A percentile compares a stretch with the other conserved stretches of the same genome.
These are phyloP conservation scores for Sporothrix sp. DNA, from an alignment of 2,329 filamentous ascomycete genomes.

Conservation along the genomic window DNA sequence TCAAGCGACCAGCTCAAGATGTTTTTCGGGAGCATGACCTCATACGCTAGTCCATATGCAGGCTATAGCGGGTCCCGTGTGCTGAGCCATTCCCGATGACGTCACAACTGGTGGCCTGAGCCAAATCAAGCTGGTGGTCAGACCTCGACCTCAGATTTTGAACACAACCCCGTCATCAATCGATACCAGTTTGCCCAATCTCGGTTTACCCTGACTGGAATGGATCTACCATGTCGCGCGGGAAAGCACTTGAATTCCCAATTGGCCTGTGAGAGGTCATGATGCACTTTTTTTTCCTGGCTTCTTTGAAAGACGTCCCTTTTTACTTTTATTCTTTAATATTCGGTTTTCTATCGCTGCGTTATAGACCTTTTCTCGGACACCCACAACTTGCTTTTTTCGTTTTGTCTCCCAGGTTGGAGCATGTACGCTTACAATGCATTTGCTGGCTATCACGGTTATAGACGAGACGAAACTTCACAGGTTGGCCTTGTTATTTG, in stretches of 20 bases:
- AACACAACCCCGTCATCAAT: too few species aligned
- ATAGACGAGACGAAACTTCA: constrained; percentile 3
- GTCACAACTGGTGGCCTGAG: too few species aligned
- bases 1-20: too few species aligned
- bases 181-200: too few species aligned
- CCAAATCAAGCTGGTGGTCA: too few species aligned
- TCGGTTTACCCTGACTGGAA: too few species aligned
- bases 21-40: constrained; percentile 1
- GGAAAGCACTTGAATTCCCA: too few species aligned
- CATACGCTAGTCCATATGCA: neutral
- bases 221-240: too few species aligned
- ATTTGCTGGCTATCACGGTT: neutral
- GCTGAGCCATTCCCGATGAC: neutral
- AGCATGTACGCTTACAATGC: neutral
- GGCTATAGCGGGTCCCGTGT: neutral
- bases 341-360: neutral
- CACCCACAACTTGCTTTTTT: neutral
- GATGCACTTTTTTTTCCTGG: too few species aligned
- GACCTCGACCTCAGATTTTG: too few species aligned
- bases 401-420: neutral
- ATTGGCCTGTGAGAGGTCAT: too few species aligned
- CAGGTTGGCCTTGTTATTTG: constrained; percentile 1
- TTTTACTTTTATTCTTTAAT: neutral
- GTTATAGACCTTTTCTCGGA: constrained; percentile 6
- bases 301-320: too few species aligned